These are phyloP conservation scores for Kalanchoe fedtschenkoi DNA, from an alignment of 164 flowering plant species.

Conservation along the genomic window DNA sequence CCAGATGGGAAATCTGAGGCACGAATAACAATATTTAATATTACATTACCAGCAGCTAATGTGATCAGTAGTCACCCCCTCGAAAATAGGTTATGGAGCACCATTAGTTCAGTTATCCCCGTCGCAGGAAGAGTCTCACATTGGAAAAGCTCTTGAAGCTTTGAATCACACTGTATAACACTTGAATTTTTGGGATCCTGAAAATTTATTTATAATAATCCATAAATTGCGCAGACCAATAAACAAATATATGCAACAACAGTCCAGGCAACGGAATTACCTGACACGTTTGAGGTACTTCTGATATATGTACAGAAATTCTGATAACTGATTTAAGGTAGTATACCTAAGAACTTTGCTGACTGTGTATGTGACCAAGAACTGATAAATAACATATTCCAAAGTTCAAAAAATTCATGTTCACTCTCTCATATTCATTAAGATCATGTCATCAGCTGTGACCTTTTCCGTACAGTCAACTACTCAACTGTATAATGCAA, in stretches of 20 bases:
- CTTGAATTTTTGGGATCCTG: conserved; percentile 67
- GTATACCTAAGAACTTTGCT: no score
- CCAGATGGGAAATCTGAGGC: not conserved
- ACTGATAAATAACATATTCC: no score
- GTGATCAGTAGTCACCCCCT: conserved; percentile 1
- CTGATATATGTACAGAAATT: not conserved
- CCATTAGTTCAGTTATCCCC: conserved; percentile 48
- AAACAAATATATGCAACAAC: no score
- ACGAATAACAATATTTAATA: not conserved
- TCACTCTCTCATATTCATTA: no score
- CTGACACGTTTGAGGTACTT: no score
- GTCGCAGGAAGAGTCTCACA: conserved; percentile 64
- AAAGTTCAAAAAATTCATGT: no score
- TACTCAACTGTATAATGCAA: no score
- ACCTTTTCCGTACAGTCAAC: no score
- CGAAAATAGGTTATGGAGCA: conserved; percentile 1
- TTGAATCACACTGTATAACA: conserved; percentile 61
- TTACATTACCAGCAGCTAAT: conserved; percentile 2
- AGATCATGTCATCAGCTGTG: no score
- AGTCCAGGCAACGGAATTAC: not conserved
- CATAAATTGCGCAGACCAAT: no score
- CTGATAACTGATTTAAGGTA: no score
- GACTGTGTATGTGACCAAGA: no score
- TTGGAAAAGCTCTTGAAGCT: conserved; percentile 75
- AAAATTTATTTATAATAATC: not conserved